phyloP scores from a whole-genome alignment of 495 filamentous ascomycete species.

The Penicillium atrosanguineum region DNA sequence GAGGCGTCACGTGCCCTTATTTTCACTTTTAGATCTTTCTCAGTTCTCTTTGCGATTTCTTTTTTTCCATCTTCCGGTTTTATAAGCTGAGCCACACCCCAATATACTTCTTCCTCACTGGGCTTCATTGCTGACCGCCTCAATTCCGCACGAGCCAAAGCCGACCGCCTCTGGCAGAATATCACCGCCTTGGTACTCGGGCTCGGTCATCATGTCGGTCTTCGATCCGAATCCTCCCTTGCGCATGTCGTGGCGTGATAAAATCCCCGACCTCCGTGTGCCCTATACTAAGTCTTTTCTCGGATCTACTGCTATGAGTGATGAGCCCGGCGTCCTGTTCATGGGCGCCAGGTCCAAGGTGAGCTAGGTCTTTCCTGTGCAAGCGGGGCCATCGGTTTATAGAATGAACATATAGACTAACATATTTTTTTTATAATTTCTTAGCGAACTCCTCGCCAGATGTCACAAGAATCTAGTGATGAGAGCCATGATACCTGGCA shows the following conservation, averaged over 20 bases:
- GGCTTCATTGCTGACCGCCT: conserved; percentile 3
- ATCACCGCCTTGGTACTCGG: conserved; percentile 20
- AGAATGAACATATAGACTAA: conserved; percentile 7
- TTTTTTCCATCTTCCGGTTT: not conserved
- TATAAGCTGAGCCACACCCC: not conserved
- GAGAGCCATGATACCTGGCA: conserved; percentile 21
- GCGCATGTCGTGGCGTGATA: conserved; percentile 1
- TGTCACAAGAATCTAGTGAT: conserved; percentile 31
- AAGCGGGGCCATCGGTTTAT: conserved; percentile 25
- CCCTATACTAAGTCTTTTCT: not conserved
- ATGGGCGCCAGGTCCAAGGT: conserved; percentile 44
- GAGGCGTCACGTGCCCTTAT: not conserved
- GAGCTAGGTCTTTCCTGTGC: conserved; percentile 5
- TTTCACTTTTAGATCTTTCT: not conserved
- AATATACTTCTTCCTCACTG: not conserved
- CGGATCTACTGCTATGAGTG: conserved; percentile 33
- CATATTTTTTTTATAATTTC: conserved; percentile 1
- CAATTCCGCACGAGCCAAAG: not conserved
- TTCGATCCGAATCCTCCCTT: not conserved
- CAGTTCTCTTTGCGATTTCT: not conserved
- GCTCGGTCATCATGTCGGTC: conserved; percentile 11
- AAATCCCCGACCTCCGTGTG: not conserved
- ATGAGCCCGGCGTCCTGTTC: conserved; percentile 37
- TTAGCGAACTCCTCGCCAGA: conserved; percentile 41
- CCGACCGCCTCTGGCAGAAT: conserved; percentile 4